Conservation (phyloP, 495 filamentous ascomycete species). For the Astrothelium subdiscretum region DNA sequence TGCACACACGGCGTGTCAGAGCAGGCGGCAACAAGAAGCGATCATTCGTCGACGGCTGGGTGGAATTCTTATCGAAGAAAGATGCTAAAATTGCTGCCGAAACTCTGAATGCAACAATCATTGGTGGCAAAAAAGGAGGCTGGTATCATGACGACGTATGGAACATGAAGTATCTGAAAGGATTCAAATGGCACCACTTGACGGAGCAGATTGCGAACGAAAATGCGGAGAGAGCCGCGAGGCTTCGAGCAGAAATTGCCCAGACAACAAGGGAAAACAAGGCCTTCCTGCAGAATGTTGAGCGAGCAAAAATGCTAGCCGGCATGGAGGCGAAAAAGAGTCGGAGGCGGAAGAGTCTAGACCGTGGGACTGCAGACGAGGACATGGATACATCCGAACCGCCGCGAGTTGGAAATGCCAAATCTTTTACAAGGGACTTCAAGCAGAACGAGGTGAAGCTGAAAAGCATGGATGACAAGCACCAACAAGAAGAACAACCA, state of each 20-base stretch:
- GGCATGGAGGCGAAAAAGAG: constrained; percentile 37
- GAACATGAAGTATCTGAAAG: constrained; percentile 72
- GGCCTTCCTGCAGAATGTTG: constrained; percentile 65
- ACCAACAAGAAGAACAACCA: neutral
- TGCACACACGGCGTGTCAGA: constrained; percentile 46
- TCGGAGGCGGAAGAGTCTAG: constrained; percentile 40
- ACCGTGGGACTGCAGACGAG: neutral
- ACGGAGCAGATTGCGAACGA: constrained; percentile 66
- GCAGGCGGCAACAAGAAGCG: constrained; percentile 81
- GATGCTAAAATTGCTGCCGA: constrained; percentile 79
- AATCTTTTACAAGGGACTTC: neutral
- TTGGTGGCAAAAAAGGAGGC: constrained; percentile 78
- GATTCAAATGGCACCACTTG: constrained; percentile 69
- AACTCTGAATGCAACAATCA: constrained; percentile 65
- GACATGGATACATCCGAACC: constrained; percentile 1
- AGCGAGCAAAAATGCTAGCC: constrained; percentile 41
- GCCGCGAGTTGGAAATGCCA: neutral
- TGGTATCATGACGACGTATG: constrained; percentile 92
- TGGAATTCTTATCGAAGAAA: constrained; percentile 68
- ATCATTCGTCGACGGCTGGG: constrained; percentile 83
- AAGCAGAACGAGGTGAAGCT: neutral
- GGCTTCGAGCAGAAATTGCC: constrained; percentile 69
- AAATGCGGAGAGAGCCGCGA: constrained; percentile 67
- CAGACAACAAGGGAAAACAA: constrained; percentile 72
- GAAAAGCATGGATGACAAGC: neutral